A percentile compares a stretch with the other conserved stretches of the same genome.
Conservation (phyloP, 768 basidiomycete genomes). For the Tephrocybe sp. region DNA sequence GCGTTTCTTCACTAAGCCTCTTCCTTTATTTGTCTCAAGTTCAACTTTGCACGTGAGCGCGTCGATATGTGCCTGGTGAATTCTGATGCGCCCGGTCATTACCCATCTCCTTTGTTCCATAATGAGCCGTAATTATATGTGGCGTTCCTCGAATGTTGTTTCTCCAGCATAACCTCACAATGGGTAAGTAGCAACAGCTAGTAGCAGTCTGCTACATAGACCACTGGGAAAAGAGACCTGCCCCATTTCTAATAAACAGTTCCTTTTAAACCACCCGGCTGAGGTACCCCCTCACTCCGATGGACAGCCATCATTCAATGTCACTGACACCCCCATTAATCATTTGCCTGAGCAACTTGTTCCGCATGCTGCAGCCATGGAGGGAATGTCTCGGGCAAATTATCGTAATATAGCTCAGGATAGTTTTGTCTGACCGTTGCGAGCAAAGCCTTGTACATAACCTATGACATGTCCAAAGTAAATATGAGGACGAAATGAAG, state of each 20-base stretch:
- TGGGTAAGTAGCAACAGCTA: no score
- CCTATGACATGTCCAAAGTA: slow-evolving; percentile 34
- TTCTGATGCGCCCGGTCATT: slow-evolving; percentile 7
- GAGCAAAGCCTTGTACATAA: slow-evolving; percentile 65
- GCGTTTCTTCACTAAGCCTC: slow-evolving; percentile 19
- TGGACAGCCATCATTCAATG: not conserved
- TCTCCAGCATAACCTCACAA: no score
- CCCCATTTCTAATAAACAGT: no score
- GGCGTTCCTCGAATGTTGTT: slow-evolving; percentile 3
- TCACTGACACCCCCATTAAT: no score
- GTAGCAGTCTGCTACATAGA: not conserved
- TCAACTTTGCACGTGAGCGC: slow-evolving; percentile 54
- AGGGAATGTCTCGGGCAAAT: slow-evolving; percentile 56
- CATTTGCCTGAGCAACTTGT: no score
- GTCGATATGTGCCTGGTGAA: slow-evolving; percentile 30
- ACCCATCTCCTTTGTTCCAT: slow-evolving; percentile 6
- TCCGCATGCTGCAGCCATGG: slow-evolving; percentile 39
- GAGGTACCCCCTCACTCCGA: not conserved
- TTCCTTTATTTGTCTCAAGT: slow-evolving; percentile 42
- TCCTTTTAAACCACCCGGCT: no score
- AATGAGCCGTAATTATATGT: not conserved
- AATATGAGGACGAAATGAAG: not conserved
- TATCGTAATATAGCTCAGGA: slow-evolving; percentile 71
- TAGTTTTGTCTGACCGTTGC: slow-evolving; percentile 54
- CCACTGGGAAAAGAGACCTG: no score